Base-by-base conservation (phyloP, 164 flowering plant genomes). In the Kalanchoe fedtschenkoi region DNA sequence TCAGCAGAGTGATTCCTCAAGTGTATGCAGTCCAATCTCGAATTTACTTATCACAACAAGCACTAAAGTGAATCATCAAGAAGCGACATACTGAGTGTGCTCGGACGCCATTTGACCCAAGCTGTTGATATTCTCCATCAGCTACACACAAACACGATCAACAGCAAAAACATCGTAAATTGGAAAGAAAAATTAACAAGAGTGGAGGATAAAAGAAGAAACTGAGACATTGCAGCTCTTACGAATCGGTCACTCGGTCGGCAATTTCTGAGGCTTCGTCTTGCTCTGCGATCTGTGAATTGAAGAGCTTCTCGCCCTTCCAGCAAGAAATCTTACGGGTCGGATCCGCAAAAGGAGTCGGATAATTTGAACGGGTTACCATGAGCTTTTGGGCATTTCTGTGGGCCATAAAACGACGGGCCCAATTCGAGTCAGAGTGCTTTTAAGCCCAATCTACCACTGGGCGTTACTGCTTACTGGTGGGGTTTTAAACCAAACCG, bases 1-100 rank as follows among this genome's bases (percentile, higher is more conserved):
- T n/a, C n/a, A n/a, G n/a, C n/a, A n/a, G n/a, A 42, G n/a, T 42
- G n/a, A 42, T 42, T 42, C 14, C 5, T 13, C 46, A 42, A 19
- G n/a, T 42, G 17, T 19, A 19, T 13, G 46, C 17, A 2, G n/a
- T 13, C 14, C 3, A 42, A 42, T 1, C n/a, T 42, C 46, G n/a
- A 42, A 42, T 5, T 21, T 19, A 4, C 10, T 53, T 21, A 17
- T 21, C n/a, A 1, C 0, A 34, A 16, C 14, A 26, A 41, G 19
- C 9, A 24, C 30, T 30, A 47, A 0, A 60, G 6, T 17, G 5
- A 38, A 7, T 3, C 29, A 58, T 34, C 24, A 5, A 14, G n/a
- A 10, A 14, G 34, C 66, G 19, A 41, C 69, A 37, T 74, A 80
- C 84, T 63, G 67, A 9, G 84, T 80, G 62, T 75, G 74, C 24